Evolutionary conservation across 73 alveolate genomes (phyloP), one percentile per base, ranked within the genome.

Genomic region (Tetrahymena elliotti): DNA sequence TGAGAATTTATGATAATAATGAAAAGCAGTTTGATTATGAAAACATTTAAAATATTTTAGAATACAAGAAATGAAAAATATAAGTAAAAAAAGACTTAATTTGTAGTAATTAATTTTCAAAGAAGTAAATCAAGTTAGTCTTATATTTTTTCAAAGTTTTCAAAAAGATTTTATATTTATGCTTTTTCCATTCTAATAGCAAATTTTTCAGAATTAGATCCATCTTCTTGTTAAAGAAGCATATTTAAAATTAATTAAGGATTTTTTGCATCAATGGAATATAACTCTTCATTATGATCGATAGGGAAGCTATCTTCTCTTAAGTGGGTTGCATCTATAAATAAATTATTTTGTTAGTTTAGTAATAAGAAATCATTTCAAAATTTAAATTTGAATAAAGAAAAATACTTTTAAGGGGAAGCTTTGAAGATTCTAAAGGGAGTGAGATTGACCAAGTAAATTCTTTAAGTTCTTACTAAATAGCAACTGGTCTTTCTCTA

Each of bases 401-500:
- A 33, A 68, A 27, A 22, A 15, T 94, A 94, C 96, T 94, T 35
- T 94, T 94, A 41, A 68, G 37, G 18, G 96, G 96, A 35, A 94
- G 92, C 53, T 94, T 94, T 35, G 95, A 88, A n/a, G 93, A 94
- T 31, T 94, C 96, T 34, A 94, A 88, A 38, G 93, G 84, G 34
- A 94, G 93, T n/a, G 95, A 84, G 27, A 94, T 94, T 18, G 54
- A 84, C 96, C 96, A 94, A 94, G 93, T 88, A 84, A 94, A 94
- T 27, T 94, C 93, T 47, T 94, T 84, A 31, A 94, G 84, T 27
- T 84, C 96, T 35, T 94, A 94, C 47, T 53, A 9, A 33, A 94
- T 94, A 8, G 96, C 96, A 31, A 94, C 53, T 0, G 96, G 96
- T 35, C 93, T 94, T 37, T 94, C 96, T 94, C 96, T 94, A 16